Evolutionary conservation across 306 rosid species (phyloP).

Genomic region (Coriaria nepalensis): DNA sequence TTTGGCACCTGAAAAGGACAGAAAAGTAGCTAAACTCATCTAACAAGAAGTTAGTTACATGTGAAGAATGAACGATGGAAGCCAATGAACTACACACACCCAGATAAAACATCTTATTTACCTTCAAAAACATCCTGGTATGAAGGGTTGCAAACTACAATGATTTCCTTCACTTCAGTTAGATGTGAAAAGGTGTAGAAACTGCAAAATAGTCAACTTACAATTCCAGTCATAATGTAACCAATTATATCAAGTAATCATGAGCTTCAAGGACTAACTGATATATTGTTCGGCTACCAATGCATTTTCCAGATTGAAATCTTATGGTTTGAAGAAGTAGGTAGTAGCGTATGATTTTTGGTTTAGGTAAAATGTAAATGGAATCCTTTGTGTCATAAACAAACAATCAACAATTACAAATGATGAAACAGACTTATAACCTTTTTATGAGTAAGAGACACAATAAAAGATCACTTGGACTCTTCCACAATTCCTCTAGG

Average conservation of each 20-base stretch:
- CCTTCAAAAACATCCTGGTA: conserved; percentile 74
- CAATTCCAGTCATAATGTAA: conserved; percentile 7
- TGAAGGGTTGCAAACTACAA: conserved; percentile 94
- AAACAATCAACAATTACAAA: too few species aligned
- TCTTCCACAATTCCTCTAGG: background rate
- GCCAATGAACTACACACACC: background rate
- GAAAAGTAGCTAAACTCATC: conserved; percentile 6
- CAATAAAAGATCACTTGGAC: too few species aligned
- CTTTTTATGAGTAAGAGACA: too few species aligned
- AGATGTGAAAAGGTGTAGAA: conserved; percentile 57
- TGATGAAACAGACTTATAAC: too few species aligned
- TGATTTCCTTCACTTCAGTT: conserved; percentile 70
- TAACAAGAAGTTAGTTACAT: conserved; percentile 7
- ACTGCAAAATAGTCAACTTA: conserved; percentile 33
- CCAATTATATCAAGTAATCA: background rate
- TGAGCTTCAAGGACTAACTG: background rate
- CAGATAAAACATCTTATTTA: conserved; percentile 1
- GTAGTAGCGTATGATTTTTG: background rate
- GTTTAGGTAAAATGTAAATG: too few species aligned
- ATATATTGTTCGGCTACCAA: too few species aligned
- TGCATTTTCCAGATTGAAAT: background rate
- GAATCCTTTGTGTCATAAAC: too few species aligned
- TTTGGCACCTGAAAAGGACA: conserved; percentile 31
- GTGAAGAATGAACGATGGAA: background rate
- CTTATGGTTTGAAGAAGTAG: background rate